Base-by-base conservation (phyloP, 1,284 basidiomycete species). In the Trichosporon sp. region DNA sequence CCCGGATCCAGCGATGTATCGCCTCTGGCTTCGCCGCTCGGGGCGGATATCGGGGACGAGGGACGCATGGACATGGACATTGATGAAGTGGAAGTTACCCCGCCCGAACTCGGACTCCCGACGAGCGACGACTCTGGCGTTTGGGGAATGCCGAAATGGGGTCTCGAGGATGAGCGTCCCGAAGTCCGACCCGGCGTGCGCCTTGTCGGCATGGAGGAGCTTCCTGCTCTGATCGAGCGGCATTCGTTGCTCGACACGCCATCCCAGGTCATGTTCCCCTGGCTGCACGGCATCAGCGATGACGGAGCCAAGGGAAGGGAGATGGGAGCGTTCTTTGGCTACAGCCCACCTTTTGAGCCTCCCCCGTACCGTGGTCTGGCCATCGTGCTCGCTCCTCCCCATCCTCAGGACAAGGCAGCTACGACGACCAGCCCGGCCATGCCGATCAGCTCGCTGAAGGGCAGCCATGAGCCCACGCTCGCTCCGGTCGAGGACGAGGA, bases 281-380 rank as follows among this genome's bases (percentile, higher is more conserved):
- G 79, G 79, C 69, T 81, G 6, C 79, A 81, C 64, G 79, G 79
- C 4, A 81, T 81, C 56, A 73, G 73, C 33, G 79, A 81, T 58
- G 79, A 79, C 59, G 78, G 71, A 13, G 68, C 64, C 32, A 78
- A 73, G 68, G 79, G 71, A 9, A 65, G 70, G 8, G 74, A 74
- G 40, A 79, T 78, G 79, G 79, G 67, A 36, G 70, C 73, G 1
- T 81, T 81, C 71, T 80, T 81, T 62, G 78, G 79, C 72, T 69
- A 74, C 34, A 60, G 62, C 9, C 73, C 79, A 7, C 75, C 78
- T 1, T 77, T 80, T 54, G 75, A 74, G 58, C 78, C 79, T 3
- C 79, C 79, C 16, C 69, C 76, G 16, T 81, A 77, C 62, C 74
- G 79, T n/a, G 79, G 79, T 1, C 65, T 81, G 7, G 70, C 69